Percentiles rank a stretch among this genome's conserved stretches.
These are phyloP conservation scores for Suillus variegatus DNA, from an alignment of 768 basidiomycete species.

Conservation along the genomic window DNA sequence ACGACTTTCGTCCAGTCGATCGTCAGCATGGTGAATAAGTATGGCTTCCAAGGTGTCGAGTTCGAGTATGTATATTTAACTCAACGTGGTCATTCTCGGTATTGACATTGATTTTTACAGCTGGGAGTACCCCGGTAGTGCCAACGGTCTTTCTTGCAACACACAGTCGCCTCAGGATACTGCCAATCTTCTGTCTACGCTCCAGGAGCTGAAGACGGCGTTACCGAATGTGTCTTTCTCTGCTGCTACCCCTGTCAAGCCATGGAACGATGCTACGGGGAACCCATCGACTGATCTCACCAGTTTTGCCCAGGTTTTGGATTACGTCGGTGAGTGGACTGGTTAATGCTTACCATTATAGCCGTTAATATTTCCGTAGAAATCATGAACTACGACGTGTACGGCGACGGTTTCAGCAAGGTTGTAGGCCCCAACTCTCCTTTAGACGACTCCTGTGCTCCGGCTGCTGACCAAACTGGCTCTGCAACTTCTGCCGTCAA, in stretches of 20 bases:
- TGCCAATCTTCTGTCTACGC: conserved; percentile 76
- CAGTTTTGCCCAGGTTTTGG: conserved; percentile 65
- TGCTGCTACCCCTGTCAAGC: conserved; percentile 64
- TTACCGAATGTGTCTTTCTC: conserved; percentile 66
- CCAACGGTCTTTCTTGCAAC: conserved; percentile 73
- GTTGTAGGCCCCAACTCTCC: conserved; percentile 83
- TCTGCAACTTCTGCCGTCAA: conserved; percentile 75
- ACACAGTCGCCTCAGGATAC: conserved; percentile 62
- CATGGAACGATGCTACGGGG: conserved; percentile 64
- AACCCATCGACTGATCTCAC: conserved; percentile 62
- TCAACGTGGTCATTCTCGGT: conserved; percentile 4
- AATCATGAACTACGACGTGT: conserved; percentile 74
- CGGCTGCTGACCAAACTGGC: conserved; percentile 57
- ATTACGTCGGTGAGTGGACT: conserved; percentile 61
- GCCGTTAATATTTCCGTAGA: conserved; percentile 39
- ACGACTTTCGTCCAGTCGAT: conserved; percentile 59
- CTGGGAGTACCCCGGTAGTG: conserved; percentile 81
- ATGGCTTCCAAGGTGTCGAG: conserved; percentile 64
- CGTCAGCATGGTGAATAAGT: conserved; percentile 45
- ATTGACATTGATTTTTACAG: conserved; percentile 35
- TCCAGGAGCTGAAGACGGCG: conserved; percentile 64
- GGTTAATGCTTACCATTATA: conserved; percentile 11
- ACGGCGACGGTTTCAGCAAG: conserved; percentile 47
- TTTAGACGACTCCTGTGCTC: conserved; percentile 73
- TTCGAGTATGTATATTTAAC: conserved; percentile 52